These are phyloP conservation scores for Metschnikowia santaceciliae DNA, from an alignment of 805 yeast genomes.

Conservation along the genomic window DNA sequence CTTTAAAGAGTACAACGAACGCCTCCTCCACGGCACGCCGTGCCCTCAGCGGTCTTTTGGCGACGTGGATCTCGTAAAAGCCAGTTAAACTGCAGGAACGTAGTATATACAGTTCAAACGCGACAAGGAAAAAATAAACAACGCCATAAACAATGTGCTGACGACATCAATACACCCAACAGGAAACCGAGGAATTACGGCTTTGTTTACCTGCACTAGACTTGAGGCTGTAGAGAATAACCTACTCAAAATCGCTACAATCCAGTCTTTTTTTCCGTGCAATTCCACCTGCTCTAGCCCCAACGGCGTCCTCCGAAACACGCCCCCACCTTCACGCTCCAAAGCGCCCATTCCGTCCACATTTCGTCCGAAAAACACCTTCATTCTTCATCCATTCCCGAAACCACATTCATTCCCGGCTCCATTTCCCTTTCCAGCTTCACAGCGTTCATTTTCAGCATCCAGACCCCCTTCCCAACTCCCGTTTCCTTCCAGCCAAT, in stretches of 20 bases:
- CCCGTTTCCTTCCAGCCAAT: too few relatives aligned
- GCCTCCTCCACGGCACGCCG: too few relatives aligned
- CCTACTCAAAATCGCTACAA: not conserved
- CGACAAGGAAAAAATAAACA: conserved; percentile 3
- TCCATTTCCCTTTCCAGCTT: not conserved
- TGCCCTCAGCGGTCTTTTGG: too few relatives aligned
- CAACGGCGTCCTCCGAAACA: not conserved
- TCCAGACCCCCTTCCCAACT: not conserved
- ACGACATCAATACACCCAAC: conserved; percentile 1
- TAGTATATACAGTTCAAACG: not conserved
- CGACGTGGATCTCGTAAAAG: conserved; percentile 1
- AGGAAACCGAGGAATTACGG: not conserved
- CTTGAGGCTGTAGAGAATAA: not conserved
- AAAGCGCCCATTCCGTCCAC: not conserved
- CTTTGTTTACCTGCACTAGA: not conserved
- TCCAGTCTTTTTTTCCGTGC: not conserved
- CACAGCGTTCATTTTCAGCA: too few relatives aligned
- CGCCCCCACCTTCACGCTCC: not conserved
- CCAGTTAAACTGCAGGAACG: not conserved
- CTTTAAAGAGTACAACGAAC: too few relatives aligned
- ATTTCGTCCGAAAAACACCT: not conserved
- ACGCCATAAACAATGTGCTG: conserved; percentile 1
- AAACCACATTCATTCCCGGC: not conserved
- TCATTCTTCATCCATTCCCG: not conserved
- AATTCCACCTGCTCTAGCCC: not conserved